A percentile compares a stretch with the other conserved stretches of the same genome.
These are phyloP conservation scores for Boletus subparvulus DNA, from an alignment of 768 basidiomycete species.

Conservation along the genomic window DNA sequence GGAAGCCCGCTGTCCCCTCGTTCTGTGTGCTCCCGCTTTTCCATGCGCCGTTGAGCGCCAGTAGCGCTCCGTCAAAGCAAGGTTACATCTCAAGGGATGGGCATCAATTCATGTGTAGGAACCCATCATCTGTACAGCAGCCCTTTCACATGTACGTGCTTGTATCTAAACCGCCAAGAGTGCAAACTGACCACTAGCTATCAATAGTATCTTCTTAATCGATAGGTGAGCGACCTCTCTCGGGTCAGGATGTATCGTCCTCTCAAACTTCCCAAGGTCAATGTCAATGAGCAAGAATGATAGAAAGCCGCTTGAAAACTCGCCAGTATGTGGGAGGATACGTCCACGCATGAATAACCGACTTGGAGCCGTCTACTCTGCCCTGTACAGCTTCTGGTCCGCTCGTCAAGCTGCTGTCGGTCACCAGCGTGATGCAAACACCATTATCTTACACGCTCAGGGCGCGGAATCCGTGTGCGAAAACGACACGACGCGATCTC, in stretches of 20 bases:
- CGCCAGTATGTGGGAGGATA: constrained; percentile 37
- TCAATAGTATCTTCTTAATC: constrained; percentile 20
- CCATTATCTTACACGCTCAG: constrained; percentile 47
- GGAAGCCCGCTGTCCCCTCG: constrained; percentile 44
- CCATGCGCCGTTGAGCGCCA: constrained; percentile 38
- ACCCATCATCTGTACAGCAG: constrained; percentile 48
- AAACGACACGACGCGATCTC: constrained; percentile 45
- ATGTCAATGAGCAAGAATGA: constrained; percentile 47
- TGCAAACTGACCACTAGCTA: not conserved
- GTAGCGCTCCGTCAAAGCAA: constrained; percentile 21
- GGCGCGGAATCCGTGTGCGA: constrained; percentile 25
- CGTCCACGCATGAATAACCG: constrained; percentile 41
- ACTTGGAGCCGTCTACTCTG: constrained; percentile 57
- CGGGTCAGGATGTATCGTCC: not conserved
- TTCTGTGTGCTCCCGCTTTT: constrained; percentile 57
- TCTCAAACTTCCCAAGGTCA: constrained; percentile 37
- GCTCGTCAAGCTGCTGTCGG: constrained; percentile 43
- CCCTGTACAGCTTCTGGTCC: constrained; percentile 53
- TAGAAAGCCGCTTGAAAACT: constrained; percentile 38
- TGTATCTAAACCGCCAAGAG: not conserved
- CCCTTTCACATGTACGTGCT: constrained; percentile 57
- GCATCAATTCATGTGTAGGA: constrained; percentile 51
- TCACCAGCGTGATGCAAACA: constrained; percentile 51
- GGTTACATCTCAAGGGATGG: constrained; percentile 58
- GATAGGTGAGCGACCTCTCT: constrained; percentile 10